Base-by-base conservation (phyloP, 805 yeast species). In the Candida nanaspora region DNA sequence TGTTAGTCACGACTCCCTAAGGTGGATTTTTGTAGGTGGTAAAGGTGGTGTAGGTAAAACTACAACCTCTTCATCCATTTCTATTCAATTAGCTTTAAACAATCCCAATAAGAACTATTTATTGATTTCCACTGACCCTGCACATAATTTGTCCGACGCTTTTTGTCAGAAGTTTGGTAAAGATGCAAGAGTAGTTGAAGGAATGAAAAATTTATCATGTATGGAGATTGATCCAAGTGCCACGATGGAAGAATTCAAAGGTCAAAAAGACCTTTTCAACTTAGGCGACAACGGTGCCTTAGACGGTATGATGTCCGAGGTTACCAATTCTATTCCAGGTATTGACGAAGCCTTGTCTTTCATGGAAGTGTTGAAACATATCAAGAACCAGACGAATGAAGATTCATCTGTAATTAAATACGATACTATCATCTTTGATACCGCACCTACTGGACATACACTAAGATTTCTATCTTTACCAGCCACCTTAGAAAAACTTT, bases 21-120 rank as follows among this genome's bases (percentile, higher is more conserved):
- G 85, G 57, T 93, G 99, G 99, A 82, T 93, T 47, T 93, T 93
- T 56, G 98, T 91, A 34, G 99, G 99, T 50, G 99, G 99, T 52
- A 93, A 93, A 70, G 99, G 99, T 62, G 99, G 99, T 65, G 99
- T 93, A 23, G 99, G 99, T 55, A 93, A 93, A 62, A 93, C 99
- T 47, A 93, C 98, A 21, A 86, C 97, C 3, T 91, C 98, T 1
- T 89, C 96, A 36, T 88, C 97, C 20, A 74, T 93, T 51, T 95
- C 99, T 19, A 82, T 89, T 47, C 98, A 93, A 65, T 75, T 93
- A 61, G 97, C 98, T 15, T 64, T 84, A 46, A 70, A 74, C 42
- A 82, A 94, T 57, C 94, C 95, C 28, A 49, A 62, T 15, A 89
- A 87, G 49, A 82, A 84, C 52, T 94, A 87, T 51, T 70, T 93